Evolutionary conservation across 2,329 filamentous ascomycete genomes (phyloP), one percentile per base, ranked within the genome.

Genomic region (Lojkania enalia): DNA sequence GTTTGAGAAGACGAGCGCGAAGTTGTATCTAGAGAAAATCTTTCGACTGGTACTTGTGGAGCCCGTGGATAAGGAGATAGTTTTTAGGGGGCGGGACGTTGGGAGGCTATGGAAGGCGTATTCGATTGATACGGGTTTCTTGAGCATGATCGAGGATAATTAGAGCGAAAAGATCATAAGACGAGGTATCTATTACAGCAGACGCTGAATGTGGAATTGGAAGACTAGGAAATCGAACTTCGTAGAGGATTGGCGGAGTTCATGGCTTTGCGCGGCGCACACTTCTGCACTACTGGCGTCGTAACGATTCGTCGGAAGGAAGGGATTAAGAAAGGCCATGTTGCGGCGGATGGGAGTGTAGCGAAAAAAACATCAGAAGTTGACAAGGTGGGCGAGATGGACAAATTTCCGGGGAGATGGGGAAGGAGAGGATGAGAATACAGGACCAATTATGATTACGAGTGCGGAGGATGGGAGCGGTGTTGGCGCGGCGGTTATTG

Each of bases 51-150:
- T 74, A 3, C 52, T 75, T n/a, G 57, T 74, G 21, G 72, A 75
- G 33, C 59, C 74, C 20, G 81, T 94, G 63, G 85, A 94, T 55
- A 80, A 86, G 39, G 77, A 82, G 33, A 77, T 86, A 55, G 82
- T 96, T 52, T 96, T 96, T 69, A 81, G 85, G 57, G 79, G 78
- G 48, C 89, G 96, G 69, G 86, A 95, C 57, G 86, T 88, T 48
- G 75, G 81, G 38, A 78, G 81, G 61, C 79, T 97, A 45, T 84
- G 85, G 61, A 88, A 88, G 69, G 78, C 89, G 3, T 96, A 96
- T 72, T 84, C 83, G 2, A 76, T 96, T 19, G 91, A 96, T 70
- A 85, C 92, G 4, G 95, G 89, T 9, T 95, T 96, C 80, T 77
- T 96, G 42, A 90, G 90, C 11, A 80, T 84, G 45, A 88, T 96